A percentile compares a stretch with the other conserved stretches of the same genome.
Evolutionary conservation across 2,329 filamentous ascomycete species (phyloP).

Genomic region (Fusarium sp.): DNA sequence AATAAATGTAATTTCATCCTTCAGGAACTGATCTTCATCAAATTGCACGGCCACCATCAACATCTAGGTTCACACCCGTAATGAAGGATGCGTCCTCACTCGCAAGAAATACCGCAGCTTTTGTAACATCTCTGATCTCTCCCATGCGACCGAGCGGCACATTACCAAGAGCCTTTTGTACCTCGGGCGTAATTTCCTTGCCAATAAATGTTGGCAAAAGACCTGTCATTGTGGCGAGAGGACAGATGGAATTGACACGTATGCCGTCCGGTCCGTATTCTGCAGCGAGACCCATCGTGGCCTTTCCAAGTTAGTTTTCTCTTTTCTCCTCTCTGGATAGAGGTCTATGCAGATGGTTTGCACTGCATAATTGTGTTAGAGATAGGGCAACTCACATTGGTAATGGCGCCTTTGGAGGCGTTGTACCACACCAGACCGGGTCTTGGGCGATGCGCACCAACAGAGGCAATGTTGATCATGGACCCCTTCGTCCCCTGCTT

Average conservation of each 20-base stretch:
- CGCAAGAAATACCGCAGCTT: slow-evolving; percentile 76
- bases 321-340: background rate
- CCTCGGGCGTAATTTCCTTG: slow-evolving; percentile 72
- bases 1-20: background rate
- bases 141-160: slow-evolving; percentile 65
- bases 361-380: background rate
- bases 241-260: slow-evolving; percentile 78
- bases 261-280: slow-evolving; percentile 80
- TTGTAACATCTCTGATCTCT: slow-evolving; percentile 69
- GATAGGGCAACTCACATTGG: slow-evolving; percentile 56
- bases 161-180: slow-evolving; percentile 66
- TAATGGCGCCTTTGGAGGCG: slow-evolving; percentile 74
- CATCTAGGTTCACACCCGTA: slow-evolving; percentile 76
- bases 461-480: slow-evolving; percentile 30
- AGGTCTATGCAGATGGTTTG: background rate
- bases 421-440: slow-evolving; percentile 78
- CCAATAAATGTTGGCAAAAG: slow-evolving; percentile 61
- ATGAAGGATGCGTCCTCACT: slow-evolving; percentile 79
- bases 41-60: slow-evolving; percentile 45
- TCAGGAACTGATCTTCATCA: background rate
- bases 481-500: slow-evolving; percentile 13
- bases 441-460: slow-evolving; percentile 60
- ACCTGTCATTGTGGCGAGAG: slow-evolving; percentile 64
- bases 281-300: slow-evolving; percentile 70
- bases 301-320: slow-evolving; percentile 13